These are phyloP conservation scores for Luzula sylvatica DNA, from an alignment of 176 grass and related monocot genomes.

Conservation along the genomic window DNA sequence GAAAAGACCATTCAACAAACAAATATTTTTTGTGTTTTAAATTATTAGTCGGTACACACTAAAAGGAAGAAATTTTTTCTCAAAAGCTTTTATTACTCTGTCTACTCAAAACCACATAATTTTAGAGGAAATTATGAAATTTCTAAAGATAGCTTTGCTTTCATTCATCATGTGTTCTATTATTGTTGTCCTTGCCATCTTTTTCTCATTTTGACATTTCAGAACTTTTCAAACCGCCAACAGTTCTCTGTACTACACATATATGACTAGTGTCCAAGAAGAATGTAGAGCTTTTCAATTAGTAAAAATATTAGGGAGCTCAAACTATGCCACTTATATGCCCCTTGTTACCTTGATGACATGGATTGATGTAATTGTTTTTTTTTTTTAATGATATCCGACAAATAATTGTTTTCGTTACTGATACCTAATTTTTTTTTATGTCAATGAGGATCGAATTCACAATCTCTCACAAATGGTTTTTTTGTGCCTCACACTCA, in stretches of 20 bases:
- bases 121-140: slow-evolving; percentile 18
- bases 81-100: slow-evolving; percentile 7
- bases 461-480: too few relatives aligned
- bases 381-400: too few relatives aligned
- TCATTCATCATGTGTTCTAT: slow-evolving; percentile 1
- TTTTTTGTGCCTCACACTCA: too few relatives aligned
- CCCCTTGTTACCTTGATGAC: too few relatives aligned
- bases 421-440: too few relatives aligned
- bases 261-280: too few relatives aligned
- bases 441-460: too few relatives aligned
- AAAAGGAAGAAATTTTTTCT: not conserved
- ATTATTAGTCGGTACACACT: slow-evolving; percentile 3
- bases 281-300: too few relatives aligned
- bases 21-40: not conserved
- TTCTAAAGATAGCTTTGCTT: slow-evolving; percentile 4
- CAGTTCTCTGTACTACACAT: slow-evolving; percentile 1
- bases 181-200: not conserved
- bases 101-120: not conserved
- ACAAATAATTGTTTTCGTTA: too few relatives aligned
- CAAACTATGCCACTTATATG: too few relatives aligned
- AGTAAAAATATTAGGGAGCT: too few relatives aligned
- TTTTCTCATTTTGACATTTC: slow-evolving; percentile 12
- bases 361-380: too few relatives aligned
- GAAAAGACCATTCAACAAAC: not conserved
- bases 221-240: not conserved